A percentile compares a stretch with the other conserved stretches of the same genome.
Evolutionary conservation across 192 early-diverging fungal genomes (phyloP).

Genomic region (Coemansia sp.): DNA sequence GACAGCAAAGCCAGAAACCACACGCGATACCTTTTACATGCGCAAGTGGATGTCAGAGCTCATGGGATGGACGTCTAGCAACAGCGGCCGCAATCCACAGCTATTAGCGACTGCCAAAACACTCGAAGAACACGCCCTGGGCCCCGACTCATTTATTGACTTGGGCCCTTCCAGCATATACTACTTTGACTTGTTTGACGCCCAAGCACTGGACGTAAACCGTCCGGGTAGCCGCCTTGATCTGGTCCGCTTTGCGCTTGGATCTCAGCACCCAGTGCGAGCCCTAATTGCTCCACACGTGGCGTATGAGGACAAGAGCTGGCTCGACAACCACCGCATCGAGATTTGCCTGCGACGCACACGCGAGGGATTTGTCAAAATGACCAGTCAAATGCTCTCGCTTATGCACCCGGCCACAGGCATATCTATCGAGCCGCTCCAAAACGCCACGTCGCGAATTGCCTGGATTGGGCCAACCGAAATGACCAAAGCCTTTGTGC

Average conservation of each 20-base stretch:
- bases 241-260: constrained; percentile 9
- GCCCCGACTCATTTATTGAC: constrained; percentile 28
- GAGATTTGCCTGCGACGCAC: constrained; percentile 29
- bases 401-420: constrained; percentile 21
- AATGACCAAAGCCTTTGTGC: background rate
- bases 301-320: background rate
- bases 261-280: constrained; percentile 9
- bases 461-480: constrained; percentile 33
- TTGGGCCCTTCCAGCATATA: constrained; percentile 34
- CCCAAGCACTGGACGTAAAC: background rate
- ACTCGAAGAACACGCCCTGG: background rate
- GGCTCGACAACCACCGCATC: constrained; percentile 42
- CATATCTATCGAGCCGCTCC: constrained; percentile 15
- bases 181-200: constrained; percentile 24
- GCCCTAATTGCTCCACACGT: constrained; percentile 19
- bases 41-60: constrained; percentile 38
- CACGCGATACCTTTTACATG: constrained; percentile 12
- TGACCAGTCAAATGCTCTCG: constrained; percentile 26
- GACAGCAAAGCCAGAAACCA: constrained; percentile 5
- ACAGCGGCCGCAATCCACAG: background rate
- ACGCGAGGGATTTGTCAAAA: constrained; percentile 24
- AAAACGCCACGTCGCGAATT: constrained; percentile 26
- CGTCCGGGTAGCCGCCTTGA: constrained; percentile 12
- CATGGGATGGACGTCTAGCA: constrained; percentile 19
- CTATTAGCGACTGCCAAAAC: background rate